Evolutionary conservation across 805 yeast species (phyloP), one percentile per base, ranked within the genome.

Genomic region (Candida sithepensis): DNA sequence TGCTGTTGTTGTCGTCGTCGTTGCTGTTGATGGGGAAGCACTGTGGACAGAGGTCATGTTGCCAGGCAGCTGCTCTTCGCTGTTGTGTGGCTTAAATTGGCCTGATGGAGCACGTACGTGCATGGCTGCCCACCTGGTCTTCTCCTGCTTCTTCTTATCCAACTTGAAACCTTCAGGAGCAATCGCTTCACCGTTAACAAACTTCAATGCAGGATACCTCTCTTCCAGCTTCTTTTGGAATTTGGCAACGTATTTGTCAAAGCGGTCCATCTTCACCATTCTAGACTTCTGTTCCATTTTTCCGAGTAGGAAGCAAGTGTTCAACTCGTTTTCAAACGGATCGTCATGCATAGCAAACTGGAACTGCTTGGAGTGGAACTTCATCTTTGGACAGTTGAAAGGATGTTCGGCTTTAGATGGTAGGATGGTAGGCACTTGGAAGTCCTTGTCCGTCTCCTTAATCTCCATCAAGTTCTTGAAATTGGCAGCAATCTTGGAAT

Each of bases 341-440:
- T 92, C 97, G 63, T 88, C 96, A 47, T 88, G 96, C 52, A 90
- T 72, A 21, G 84, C 74, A 34, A 90, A 67, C 4, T 84, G 71
- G 52, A 88, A 72, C 37, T 78, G 70, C 5, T 71, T 71, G 0
- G 95, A 71, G 38, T 69, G 74, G 33, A 90, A 54, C 20, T 76
- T 73, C 2, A 88, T 66, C 19, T 67, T 69, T 13, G 91, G 91
- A 7, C 92, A 69, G 16, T 67, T 51, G 3, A 70, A 52, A 0
- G 78, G 74, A 0, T 69, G 64, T n/a, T 66, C 68, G 16, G 61
- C 67, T 2, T 65, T 53, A 41, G 73, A 50, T 16, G 69, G 69
- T 52, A 53, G 50, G 10, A 64, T 57, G 13, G 47, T 42, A 9
- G 50, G 50, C 44, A 39, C 78, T 69, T 54, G 58, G 57, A 47